Evolutionary conservation across 2,329 filamentous ascomycete species (phyloP), one percentile per base, ranked within the genome.

Genomic region (Ophiocordyceps camponoti-saundersi): DNA sequence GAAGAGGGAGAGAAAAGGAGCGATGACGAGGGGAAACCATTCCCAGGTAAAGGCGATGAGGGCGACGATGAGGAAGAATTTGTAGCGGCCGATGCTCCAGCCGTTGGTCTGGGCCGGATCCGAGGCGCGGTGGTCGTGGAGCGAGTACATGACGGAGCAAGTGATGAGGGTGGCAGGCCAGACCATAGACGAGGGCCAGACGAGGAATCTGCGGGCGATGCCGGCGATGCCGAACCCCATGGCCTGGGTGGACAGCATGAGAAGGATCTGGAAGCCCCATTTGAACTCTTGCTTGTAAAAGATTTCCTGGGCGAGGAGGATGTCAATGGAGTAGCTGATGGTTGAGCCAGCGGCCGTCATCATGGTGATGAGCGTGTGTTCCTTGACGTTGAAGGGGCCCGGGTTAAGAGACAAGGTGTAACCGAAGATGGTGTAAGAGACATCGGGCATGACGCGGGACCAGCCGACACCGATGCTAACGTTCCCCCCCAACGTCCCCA

Each of bases 171-270:
- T 70, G 21, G 70, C 67, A 1, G 77, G 77, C 77, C 77, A 81
- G 46, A 81, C 73, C 76, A 80, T 80, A 46, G 75, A 70, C 2
- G 77, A 75, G 1, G 75, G 78, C 60, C 66, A 73, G 23, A 77
- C 69, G 26, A 82, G 67, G 60, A 77, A 81, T 34, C 74, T 69
- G 21, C 76, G 66, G 26, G 69, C 65, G 48, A 81, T 57, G 3
- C 78, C 78, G 8, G 79, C 79, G 29, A 82, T 63, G 2, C 78
- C 77, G 51, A 80, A 80, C 6, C 79, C 79, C 49, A 79, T 75
- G 54, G 77, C 68, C 48, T 80, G 73, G 1, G 75, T 79, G 3
- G 75, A 77, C 49, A 80, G 69, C 47, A 70, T 72, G 49, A 79
- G 66, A 6, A 81, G 62, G 6, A 80, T 61, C 58, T 80, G 72